Evolutionary conservation across 306 rosid species (phyloP).

Genomic region (Rosa rugosa): DNA sequence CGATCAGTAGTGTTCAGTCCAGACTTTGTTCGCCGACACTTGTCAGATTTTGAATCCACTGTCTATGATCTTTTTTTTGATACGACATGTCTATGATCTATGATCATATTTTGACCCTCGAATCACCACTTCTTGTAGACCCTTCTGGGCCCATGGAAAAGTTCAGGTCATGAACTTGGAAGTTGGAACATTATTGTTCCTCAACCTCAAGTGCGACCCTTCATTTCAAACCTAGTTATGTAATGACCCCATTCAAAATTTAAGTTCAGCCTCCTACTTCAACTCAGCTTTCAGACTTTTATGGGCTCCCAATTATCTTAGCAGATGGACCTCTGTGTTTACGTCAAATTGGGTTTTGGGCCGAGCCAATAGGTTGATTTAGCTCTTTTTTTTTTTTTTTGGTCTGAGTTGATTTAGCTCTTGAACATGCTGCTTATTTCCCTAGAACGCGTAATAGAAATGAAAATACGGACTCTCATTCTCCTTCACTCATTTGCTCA

Average conservation of each 20-base stretch:
- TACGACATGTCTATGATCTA: neutral
- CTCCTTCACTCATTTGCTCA: too few species aligned
- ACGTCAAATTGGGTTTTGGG: neutral
- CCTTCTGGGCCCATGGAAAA: neutral
- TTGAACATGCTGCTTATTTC: too few species aligned
- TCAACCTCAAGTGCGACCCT: neutral
- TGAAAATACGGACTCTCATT: too few species aligned
- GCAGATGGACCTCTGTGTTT: neutral
- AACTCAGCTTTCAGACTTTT: neutral
- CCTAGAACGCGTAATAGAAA: too few species aligned
- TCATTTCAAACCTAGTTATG: too few species aligned
- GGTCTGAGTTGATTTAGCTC: neutral
- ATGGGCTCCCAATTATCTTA: neutral
- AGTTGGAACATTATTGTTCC: neutral
- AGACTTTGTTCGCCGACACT: neutral
- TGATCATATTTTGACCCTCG: neutral
- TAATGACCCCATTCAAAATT: too few species aligned
- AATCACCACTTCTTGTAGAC: neutral
- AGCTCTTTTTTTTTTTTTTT: neutral
- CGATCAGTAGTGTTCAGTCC: neutral
- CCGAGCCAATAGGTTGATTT: neutral
- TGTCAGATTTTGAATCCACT: neutral
- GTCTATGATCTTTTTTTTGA: neutral
- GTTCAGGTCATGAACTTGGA: neutral
- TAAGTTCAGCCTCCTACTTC: neutral